Evolutionary conservation across 148 eudicot genomes (phyloP).

Genomic region (Amaranthus palmeri): DNA sequence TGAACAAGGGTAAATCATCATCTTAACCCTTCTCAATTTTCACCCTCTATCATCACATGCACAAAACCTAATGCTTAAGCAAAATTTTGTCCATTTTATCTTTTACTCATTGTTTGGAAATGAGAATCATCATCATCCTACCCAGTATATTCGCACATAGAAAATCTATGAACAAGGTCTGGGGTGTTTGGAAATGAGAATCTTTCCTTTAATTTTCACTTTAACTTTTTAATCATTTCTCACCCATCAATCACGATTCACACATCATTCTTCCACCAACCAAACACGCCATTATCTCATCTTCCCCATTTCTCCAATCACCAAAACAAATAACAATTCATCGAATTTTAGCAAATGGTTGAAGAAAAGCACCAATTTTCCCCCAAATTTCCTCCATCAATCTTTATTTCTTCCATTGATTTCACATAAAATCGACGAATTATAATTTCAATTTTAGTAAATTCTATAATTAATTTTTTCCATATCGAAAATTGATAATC

Average conservation of each 20-base stretch:
- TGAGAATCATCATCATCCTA: too few relatives aligned
- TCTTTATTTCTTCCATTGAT: neutral
- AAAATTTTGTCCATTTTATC: constrained; percentile 1
- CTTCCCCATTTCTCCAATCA: neutral
- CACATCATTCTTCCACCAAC: constrained; percentile 18
- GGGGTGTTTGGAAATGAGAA: too few relatives aligned
- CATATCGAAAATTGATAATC: neutral
- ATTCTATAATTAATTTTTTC: neutral
- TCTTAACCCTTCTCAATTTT: too few relatives aligned
- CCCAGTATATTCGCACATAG: too few relatives aligned
- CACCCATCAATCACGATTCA: neutral
- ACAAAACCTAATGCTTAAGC: too few relatives aligned
- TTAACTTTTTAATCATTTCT: neutral
- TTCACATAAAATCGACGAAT: constrained; percentile 6
- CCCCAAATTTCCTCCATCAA: constrained; percentile 6
- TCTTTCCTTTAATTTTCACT: neutral
- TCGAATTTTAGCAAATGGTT: constrained; percentile 12
- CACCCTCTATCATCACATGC: too few relatives aligned
- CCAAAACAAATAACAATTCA: neutral
- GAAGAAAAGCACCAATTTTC: constrained; percentile 4
- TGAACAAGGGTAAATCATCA: too few relatives aligned
- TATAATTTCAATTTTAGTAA: neutral
- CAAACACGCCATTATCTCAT: constrained; percentile 15
- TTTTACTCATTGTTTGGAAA: neutral
- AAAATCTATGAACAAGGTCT: too few relatives aligned